These are phyloP conservation scores for Tripidium arundinaceum DNA, from an alignment of 202 grass and related monocot species.

Conservation along the genomic window DNA sequence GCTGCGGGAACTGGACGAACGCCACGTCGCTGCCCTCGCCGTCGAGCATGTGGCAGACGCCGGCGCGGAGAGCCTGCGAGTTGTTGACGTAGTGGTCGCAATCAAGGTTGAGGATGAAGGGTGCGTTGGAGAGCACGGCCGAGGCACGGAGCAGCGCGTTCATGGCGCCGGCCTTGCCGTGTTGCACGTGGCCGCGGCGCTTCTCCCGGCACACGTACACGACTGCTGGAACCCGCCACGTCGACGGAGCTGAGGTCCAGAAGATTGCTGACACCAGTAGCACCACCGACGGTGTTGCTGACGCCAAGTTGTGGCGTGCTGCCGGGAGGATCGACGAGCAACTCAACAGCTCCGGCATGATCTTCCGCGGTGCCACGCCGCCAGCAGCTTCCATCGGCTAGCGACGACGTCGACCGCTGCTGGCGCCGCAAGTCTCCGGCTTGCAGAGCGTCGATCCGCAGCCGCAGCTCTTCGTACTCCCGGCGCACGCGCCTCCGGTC, in stretches of 20 bases:
- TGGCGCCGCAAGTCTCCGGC: not conserved
- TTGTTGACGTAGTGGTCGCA: constrained; percentile 48
- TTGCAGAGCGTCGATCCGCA: constrained; percentile 30
- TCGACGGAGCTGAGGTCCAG: constrained; percentile 24
- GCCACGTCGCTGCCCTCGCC: constrained; percentile 38
- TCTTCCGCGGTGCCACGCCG: too few relatives aligned
- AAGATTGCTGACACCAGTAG: not conserved
- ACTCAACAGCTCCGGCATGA: constrained; percentile 48
- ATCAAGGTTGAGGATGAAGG: constrained; percentile 38
- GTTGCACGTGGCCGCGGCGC: constrained; percentile 3
- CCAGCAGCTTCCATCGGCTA: too few relatives aligned
- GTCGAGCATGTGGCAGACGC: constrained; percentile 19
- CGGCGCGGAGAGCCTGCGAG: constrained; percentile 23
- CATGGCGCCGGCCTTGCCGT: constrained; percentile 37
- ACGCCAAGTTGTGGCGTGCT: not conserved
- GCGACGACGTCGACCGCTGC: too few relatives aligned
- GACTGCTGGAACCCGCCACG: not conserved
- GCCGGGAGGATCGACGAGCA: not conserved
- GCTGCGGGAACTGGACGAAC: constrained; percentile 98
- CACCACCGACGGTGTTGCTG: too few relatives aligned
- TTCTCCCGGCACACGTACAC: constrained; percentile 44
- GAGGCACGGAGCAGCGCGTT: constrained; percentile 37
- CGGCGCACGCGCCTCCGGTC: constrained; percentile 46
- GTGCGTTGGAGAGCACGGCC: constrained; percentile 36
- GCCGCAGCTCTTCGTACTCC: constrained; percentile 60